Evolutionary conservation across 305 asterid species (phyloP).

Genomic region (Andrographis paniculata): DNA sequence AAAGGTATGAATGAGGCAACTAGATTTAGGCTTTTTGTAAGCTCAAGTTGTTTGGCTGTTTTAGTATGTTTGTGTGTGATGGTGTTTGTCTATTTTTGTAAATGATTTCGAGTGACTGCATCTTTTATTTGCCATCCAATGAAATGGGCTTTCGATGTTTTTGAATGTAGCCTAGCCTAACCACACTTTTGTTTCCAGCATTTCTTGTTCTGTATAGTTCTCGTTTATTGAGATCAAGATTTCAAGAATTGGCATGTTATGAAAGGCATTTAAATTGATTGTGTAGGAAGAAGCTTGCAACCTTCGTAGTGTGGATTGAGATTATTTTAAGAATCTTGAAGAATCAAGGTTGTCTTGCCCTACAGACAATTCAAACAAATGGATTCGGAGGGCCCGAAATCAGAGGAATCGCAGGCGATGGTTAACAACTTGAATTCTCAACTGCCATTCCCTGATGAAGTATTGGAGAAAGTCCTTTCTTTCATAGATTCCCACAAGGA

Average conservation of each 20-base stretch:
- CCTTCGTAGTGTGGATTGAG: constrained; percentile 6
- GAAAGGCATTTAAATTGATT: constrained; percentile 12
- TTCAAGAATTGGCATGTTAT: not conserved
- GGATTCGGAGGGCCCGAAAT: constrained; percentile 37
- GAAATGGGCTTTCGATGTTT: no score
- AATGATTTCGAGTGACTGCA: not conserved
- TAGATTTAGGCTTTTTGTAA: not conserved
- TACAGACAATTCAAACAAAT: constrained; percentile 22
- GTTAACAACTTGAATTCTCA: constrained; percentile 25
- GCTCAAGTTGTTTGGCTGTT: not conserved
- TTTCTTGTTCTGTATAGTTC: no score
- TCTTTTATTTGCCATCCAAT: not conserved
- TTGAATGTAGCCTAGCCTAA: not conserved
- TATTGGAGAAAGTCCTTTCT: constrained; percentile 61
- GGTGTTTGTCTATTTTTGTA: not conserved
- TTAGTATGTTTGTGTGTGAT: not conserved
- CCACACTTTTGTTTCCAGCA: no score
- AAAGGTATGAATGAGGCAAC: constrained; percentile 2
- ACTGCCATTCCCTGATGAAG: constrained; percentile 66
- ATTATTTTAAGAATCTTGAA: constrained; percentile 13
- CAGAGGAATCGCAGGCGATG: constrained; percentile 29
- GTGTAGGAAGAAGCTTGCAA: constrained; percentile 19
- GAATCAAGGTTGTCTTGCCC: constrained; percentile 10
- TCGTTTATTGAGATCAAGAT: not conserved
- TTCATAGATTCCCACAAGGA: constrained; percentile 52